Evolutionary conservation across 441 rosid species (phyloP), one percentile per base, ranked within the genome.

Genomic region (Pelargonium citronellum): DNA sequence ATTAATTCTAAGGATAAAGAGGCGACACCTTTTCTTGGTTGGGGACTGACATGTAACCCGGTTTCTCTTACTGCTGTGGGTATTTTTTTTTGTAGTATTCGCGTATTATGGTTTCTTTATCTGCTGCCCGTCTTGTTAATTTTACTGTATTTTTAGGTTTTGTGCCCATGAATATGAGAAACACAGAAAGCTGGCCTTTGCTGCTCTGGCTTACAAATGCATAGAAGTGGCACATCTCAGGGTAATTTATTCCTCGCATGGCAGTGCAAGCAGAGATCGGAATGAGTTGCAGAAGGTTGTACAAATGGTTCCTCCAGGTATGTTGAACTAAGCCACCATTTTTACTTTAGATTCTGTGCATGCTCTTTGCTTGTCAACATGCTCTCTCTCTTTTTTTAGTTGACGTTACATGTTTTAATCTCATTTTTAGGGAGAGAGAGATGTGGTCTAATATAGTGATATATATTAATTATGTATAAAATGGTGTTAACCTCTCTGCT

Each of bases 121-220:
- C 64, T 71, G 72, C 53, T 30, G 78, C 66, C 17, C 71, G 74
- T 61, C 64, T 69, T 76, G 66, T 16, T 60, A 67, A 65, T 55
- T 79, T 49, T 24, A n/a, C 22, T 61, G 13, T 61, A 46, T 46
- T 46, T 12, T 65, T 86, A 91, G 96, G 81, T 84, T 68, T 64
- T 89, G 94, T 79, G 97, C 95, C 71, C 75, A 60, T 67, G 91
- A 84, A 74, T 91, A 86, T 77, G 99, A 89, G 80, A 79, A 70
- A 71, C 77, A 72, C 60, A 67, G 70, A 60, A 95, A 91, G 74
- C 85, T 87, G 97, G 89, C 88, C 74, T 83, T 88, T 80, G 94
- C 94, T 79, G 81, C 95, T 75, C 81, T 91, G 89, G 95, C 95
- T 58, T 90, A 87, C 80, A 94, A 94, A 83, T 90, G 99, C 81